Conservation (phyloP, 2,329 filamentous ascomycete species). For the Colletotrichum sp. region DNA sequence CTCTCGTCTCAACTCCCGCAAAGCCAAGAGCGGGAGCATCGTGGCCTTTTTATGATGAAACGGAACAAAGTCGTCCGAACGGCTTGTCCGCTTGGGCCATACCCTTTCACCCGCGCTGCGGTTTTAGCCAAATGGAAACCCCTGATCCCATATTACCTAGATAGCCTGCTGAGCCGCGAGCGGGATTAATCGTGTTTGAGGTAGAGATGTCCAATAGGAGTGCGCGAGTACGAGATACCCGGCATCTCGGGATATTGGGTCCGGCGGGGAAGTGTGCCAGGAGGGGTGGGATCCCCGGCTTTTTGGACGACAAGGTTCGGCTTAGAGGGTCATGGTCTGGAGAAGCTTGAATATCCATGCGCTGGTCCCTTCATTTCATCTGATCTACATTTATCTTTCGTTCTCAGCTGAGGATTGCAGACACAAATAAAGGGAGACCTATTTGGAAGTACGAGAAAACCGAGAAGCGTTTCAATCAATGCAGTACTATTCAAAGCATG, state of each 20-base stretch:
- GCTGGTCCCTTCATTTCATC: not conserved
- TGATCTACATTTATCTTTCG: not conserved
- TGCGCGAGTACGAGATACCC: not conserved
- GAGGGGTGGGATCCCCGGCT: not conserved
- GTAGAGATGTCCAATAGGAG: not conserved
- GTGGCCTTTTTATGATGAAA: not conserved
- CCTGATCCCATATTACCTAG: not conserved
- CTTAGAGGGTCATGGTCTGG: not conserved
- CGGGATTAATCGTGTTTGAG: not conserved
- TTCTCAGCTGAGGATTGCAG: not conserved
- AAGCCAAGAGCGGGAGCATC: not conserved
- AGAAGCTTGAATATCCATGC: not conserved
- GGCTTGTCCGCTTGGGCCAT: not conserved
- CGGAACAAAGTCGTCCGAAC: not conserved
- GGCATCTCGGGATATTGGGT: not conserved
- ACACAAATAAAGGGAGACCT: rapidly evolving
- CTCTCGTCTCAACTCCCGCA: not conserved
- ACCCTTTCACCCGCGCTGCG: not conserved
- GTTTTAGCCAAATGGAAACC: not conserved
- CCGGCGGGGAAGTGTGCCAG: not conserved
- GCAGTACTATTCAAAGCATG: not conserved
- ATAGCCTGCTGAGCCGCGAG: not conserved
- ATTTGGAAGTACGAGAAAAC: not conserved
- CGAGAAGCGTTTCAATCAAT: not conserved
- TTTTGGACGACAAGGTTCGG: not conserved